These are phyloP conservation scores for Echites panduratus DNA, from an alignment of 257 asterid genomes.

Conservation along the genomic window DNA sequence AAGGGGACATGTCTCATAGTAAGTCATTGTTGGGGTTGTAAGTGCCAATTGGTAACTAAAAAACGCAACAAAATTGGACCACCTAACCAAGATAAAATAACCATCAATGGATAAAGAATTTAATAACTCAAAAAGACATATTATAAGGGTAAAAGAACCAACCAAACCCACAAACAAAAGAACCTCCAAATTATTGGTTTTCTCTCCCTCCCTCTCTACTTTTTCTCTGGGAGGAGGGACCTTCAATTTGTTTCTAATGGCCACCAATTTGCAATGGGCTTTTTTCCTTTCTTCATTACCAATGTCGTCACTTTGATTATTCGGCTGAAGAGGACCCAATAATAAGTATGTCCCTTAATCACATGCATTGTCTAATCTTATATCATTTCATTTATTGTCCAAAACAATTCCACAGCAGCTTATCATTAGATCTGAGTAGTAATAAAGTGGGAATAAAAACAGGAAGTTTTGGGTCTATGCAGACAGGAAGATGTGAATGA, in stretches of 20 bases:
- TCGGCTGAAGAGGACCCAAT: not conserved
- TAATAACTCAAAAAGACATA: too few relatives aligned
- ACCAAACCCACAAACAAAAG: too few relatives aligned
- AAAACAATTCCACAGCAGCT: not conserved
- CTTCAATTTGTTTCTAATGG: not conserved
- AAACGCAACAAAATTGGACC: not conserved
- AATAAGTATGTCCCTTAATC: not conserved
- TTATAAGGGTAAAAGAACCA: too few relatives aligned
- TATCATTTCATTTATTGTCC: too few relatives aligned
- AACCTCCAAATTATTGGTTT: too few relatives aligned
- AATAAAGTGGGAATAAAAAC: not conserved
- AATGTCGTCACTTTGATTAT: not conserved
- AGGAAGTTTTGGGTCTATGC: not conserved
- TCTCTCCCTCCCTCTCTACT: too few relatives aligned
- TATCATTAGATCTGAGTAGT: not conserved
- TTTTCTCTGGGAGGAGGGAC: not conserved
- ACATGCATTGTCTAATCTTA: not conserved
- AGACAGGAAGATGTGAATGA: not conserved
- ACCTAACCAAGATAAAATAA: not conserved
- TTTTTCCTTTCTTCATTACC: too few relatives aligned
- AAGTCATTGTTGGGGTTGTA: too few relatives aligned
- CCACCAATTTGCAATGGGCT: not conserved
- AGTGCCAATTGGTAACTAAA: too few relatives aligned
- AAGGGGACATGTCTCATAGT: too few relatives aligned
- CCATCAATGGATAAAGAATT: too few relatives aligned